phyloP scores from a whole-genome alignment of 202 grass and related monocot species.

The Zizania palustris region DNA sequence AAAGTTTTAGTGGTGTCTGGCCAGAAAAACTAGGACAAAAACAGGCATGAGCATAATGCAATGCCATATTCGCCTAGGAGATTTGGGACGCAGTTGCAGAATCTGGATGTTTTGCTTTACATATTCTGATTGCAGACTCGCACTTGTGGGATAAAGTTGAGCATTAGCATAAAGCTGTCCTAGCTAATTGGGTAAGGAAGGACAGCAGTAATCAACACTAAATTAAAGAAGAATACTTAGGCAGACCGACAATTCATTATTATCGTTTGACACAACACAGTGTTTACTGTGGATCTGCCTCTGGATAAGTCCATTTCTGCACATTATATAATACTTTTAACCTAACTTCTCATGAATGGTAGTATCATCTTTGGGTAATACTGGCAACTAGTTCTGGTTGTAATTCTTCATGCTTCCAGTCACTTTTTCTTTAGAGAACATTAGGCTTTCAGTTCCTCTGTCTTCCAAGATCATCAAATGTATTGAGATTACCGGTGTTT shows the following conservation, averaged over 20 bases:
- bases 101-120: conserved; percentile 31
- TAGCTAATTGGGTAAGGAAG: neutral
- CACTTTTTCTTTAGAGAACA: no score
- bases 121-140: conserved; percentile 22
- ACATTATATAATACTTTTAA: neutral
- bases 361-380: neutral
- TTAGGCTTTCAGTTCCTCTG: no score
- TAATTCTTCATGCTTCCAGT: neutral
- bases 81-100: conserved; percentile 11
- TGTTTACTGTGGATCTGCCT: no score
- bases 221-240: no score
- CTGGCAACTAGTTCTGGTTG: neutral
- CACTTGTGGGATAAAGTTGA: conserved; percentile 35
- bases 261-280: no score
- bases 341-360: neutral
- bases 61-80: neutral
- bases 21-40: conserved; percentile 16
- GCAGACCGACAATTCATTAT: no score
- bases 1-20: neutral
- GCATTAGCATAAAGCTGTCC: neutral
- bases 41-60: conserved; percentile 6
- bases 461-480: neutral
- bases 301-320: no score
- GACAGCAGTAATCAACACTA: no score
- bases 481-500: neutral